Evolutionary conservation across 2,329 filamentous ascomycete genomes (phyloP).

Genomic region (Cladosporium velox): DNA sequence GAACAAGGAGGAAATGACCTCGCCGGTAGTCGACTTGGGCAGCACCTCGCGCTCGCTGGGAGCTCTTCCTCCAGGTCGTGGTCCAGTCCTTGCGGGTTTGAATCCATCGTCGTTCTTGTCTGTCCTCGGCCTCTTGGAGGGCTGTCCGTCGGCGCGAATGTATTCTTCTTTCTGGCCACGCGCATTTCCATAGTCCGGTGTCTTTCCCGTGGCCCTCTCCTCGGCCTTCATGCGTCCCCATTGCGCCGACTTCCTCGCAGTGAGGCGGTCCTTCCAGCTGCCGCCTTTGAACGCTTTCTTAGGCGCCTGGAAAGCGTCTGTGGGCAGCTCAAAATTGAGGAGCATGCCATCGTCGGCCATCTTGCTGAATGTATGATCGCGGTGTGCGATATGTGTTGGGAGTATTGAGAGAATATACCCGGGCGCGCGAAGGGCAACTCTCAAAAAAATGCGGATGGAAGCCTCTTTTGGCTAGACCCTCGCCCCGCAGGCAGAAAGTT

Average conservation of each 20-base stretch:
- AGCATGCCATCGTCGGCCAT: conserved; percentile 98
- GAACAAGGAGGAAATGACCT: conserved; percentile 85
- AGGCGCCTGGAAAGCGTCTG: conserved; percentile 65
- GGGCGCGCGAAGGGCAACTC: neutral
- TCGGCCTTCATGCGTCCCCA: conserved; percentile 51
- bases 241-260: conserved; percentile 69
- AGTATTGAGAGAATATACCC: neutral
- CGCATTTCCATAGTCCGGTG: conserved; percentile 25
- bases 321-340: conserved; percentile 78
- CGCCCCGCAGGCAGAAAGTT: conserved; percentile 13
- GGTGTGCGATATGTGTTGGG: neutral
- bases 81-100: conserved; percentile 15
- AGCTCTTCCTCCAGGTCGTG: conserved; percentile 18
- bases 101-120: conserved; percentile 22
- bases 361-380: neutral
- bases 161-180: conserved; percentile 29
- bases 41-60: conserved; percentile 15
- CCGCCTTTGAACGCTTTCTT: conserved; percentile 78
- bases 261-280: conserved; percentile 86
- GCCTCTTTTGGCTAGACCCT: conserved; percentile 8
- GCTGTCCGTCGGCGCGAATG: conserved; percentile 21
- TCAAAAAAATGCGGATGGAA: conserved; percentile 13
- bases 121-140: conserved; percentile 27
- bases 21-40: conserved; percentile 22
- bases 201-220: conserved; percentile 27